These are phyloP conservation scores for Acanthamoeba divionensis DNA, from an alignment of 208 protist genomes.

Conservation along the genomic window DNA sequence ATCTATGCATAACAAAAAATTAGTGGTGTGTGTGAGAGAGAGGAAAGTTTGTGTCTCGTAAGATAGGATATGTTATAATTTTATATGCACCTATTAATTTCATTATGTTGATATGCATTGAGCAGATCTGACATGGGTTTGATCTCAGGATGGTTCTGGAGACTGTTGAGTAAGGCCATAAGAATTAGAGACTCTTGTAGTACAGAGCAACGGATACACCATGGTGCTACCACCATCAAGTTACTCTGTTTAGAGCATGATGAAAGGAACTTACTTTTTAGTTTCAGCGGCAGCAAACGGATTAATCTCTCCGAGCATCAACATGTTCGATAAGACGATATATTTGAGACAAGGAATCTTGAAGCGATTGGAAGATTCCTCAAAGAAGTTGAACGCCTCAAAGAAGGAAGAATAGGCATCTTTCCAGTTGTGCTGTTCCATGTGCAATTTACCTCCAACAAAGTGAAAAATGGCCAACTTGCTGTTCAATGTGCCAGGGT, in stretches of 20 bases:
- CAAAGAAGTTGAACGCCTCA: conserved; percentile 88
- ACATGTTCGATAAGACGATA: conserved; percentile 90
- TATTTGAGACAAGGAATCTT: conserved; percentile 90
- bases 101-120: conserved; percentile 63
- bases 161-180: neutral
- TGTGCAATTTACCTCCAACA: conserved; percentile 85
- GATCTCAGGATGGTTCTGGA: conserved; percentile 88
- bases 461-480: conserved; percentile 91
- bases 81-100: conserved; percentile 57
- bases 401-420: conserved; percentile 91
- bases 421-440: conserved; percentile 83
- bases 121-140: conserved; percentile 89
- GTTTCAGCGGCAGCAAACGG: conserved; percentile 90
- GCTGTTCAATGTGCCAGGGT: conserved; percentile 76
- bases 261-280: conserved; percentile 77
- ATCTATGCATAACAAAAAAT: too few relatives aligned
- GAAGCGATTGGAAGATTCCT: conserved; percentile 86
- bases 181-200: neutral
- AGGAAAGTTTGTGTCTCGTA: too few relatives aligned
- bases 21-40: too few relatives aligned
- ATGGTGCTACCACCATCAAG: neutral
- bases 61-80: neutral
- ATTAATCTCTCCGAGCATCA: conserved; percentile 84
- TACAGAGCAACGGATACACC: neutral
- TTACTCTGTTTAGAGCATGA: neutral